Evolutionary conservation across 2,329 filamentous ascomycete species (phyloP).

Genomic region (Beauveria sp.): DNA sequence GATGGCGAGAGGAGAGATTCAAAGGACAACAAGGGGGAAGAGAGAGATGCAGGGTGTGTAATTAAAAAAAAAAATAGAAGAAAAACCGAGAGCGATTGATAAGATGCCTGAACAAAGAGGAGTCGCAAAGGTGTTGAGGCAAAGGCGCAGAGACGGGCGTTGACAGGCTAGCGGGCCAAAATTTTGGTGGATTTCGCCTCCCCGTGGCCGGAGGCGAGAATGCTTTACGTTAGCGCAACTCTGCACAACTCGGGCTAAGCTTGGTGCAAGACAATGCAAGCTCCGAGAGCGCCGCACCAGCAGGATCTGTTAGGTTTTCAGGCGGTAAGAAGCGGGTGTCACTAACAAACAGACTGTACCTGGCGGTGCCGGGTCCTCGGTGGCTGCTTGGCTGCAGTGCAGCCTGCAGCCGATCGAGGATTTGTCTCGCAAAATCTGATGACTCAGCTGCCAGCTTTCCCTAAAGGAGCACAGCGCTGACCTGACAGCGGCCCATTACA

Average conservation of each 20-base stretch:
- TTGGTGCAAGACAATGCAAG: background rate
- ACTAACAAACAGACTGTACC: background rate
- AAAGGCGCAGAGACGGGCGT: background rate
- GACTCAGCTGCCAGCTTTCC: background rate
- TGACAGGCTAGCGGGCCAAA: slow-evolving; percentile 3
- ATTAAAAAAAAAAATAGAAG: background rate
- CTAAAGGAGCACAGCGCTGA: background rate
- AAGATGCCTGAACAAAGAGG: background rate
- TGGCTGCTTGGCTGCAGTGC: background rate
- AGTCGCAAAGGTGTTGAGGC: background rate
- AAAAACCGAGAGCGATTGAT: slow-evolving; percentile 3
- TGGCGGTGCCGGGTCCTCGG: background rate
- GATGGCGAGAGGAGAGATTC: background rate
- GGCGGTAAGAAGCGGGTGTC: background rate
- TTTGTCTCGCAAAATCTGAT: background rate
- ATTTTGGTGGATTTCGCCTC: slow-evolving; percentile 10
- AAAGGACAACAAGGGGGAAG: background rate
- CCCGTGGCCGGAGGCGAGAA: slow-evolving; percentile 11
- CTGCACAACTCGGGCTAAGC: background rate
- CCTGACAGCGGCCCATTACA: background rate
- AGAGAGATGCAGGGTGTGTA: background rate
- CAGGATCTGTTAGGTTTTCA: background rate
- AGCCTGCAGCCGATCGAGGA: background rate
- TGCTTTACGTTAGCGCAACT: slow-evolving; percentile 8
- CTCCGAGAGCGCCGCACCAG: slow-evolving; percentile 5